A percentile compares a stretch with the other conserved stretches of the same genome.
phyloP scores from a whole-genome alignment of 2,329 filamentous ascomycete species.

The Aureobasidium lini region DNA sequence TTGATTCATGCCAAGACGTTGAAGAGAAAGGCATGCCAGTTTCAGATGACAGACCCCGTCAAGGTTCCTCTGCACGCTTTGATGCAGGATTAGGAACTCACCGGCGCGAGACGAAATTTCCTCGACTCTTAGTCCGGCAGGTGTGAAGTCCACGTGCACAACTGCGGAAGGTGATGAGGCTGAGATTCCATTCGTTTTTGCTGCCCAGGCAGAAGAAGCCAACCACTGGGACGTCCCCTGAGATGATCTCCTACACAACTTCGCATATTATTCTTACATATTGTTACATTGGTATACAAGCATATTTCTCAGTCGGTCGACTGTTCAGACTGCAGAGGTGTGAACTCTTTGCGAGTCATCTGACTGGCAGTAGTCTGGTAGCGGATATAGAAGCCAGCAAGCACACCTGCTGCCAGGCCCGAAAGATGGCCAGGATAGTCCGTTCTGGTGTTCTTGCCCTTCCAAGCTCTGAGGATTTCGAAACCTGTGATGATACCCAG shows the following conservation, averaged over 20 bases:
- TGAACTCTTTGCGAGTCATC: constrained; percentile 9
- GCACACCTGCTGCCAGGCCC: constrained; percentile 23
- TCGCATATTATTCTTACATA: background rate
- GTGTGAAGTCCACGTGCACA: no score
- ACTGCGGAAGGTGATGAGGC: background rate
- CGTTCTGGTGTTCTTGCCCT: constrained; percentile 20
- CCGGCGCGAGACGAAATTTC: background rate
- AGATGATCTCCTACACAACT: no score
- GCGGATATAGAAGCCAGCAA: constrained; percentile 17
- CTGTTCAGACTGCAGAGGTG: background rate
- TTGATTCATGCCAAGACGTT: background rate
- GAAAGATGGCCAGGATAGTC: constrained; percentile 32
- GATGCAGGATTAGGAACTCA: background rate
- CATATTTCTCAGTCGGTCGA: background rate
- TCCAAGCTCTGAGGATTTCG: constrained; percentile 22
- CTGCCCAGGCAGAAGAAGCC: constrained; percentile 6
- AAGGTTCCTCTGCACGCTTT: background rate
- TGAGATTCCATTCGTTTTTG: background rate
- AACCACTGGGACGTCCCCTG: no score
- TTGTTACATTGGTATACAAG: background rate
- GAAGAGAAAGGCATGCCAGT: background rate
- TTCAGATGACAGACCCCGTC: background rate
- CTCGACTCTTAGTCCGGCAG: no score
- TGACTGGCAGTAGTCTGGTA: constrained; percentile 1
- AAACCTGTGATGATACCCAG: constrained; percentile 27